Evolutionary conservation across 768 basidiomycete species (phyloP), one percentile per base, ranked within the genome.

Genomic region (Royoungia palumana): DNA sequence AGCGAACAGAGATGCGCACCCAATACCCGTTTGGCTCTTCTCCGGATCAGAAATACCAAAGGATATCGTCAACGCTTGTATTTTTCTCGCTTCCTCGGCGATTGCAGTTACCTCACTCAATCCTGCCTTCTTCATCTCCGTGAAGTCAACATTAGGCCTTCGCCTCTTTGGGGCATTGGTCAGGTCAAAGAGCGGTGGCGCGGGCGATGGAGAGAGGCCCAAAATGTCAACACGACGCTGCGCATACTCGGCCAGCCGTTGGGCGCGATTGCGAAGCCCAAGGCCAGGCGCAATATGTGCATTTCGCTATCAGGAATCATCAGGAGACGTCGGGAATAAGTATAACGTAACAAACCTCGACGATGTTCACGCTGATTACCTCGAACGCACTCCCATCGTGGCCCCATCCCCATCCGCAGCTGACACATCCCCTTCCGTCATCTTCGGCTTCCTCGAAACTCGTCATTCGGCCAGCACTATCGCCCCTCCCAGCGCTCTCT

Each of bases 381-480:
- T 88, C 88, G 57, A 88, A 76, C 21, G 82, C 85, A 57, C 83
- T 81, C 21, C 87, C 88, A 52, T 88, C 87, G 54, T 89, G 88
- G 2, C 83, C 81, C 54, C 77, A 80, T n/a, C 87, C 86, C 88
- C 87, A 88, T 0, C 79, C 79, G 9, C 79, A 82, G 64, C 84
- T 86, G n/a, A 76, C 70, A 56, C 86, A 66, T 10, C 75, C 71
- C 40, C 83, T 66, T 22, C 82, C 83, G 56, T 85, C 84, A 50
- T 85, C 80, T 34, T 76, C 75, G 8, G 64, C 69, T 50, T 65
- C 66, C 58, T 72, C 62, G 53, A 61, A 68, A 41, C 50, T 60
- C 37, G 55, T 58, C 63, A 56, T 71, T 50, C 50, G 66, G 20
- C 27, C 28, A 24, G 49, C 53, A 34, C 42, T 55, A 30, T 65